Evolutionary conservation across 1,139 yeast genomes (phyloP).

Genomic region (Trichomonascaceae sp.): DNA sequence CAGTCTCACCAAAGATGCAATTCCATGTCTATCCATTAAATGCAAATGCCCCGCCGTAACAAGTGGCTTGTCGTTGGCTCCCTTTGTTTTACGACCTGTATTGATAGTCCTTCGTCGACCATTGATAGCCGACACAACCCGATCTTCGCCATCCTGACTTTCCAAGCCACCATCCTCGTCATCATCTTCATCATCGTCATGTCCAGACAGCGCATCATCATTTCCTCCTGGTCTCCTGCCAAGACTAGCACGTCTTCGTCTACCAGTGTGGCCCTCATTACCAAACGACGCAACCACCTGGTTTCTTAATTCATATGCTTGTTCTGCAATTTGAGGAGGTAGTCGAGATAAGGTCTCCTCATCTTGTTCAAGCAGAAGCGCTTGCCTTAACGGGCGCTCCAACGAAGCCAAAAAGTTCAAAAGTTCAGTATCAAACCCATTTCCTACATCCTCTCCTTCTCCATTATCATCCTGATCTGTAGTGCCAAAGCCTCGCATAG

Average conservation of each 20-base stretch:
- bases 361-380: constrained; percentile 32
- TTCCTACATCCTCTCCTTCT: constrained; percentile 17
- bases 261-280: constrained; percentile 4
- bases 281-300: constrained; percentile 21
- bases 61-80: neutral
- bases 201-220: constrained; percentile 1
- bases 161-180: constrained; percentile 20
- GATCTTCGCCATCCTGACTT: constrained; percentile 8
- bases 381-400: constrained; percentile 33
- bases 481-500: constrained; percentile 27
- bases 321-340: constrained; percentile 31
- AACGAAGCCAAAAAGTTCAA: constrained; percentile 32
- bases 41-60: constrained; percentile 7
- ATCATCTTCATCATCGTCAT: constrained; percentile 19
- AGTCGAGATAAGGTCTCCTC: constrained; percentile 29
- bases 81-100: neutral
- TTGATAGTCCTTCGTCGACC: constrained; percentile 9
- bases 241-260: neutral
- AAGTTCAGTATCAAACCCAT: constrained; percentile 24
- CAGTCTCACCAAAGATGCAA: constrained; percentile 64
- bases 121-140: neutral
- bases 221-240: constrained; percentile 9
- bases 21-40: constrained; percentile 56
- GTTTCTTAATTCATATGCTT: constrained; percentile 29
- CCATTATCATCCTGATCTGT: constrained; percentile 31